phyloP scores from a whole-genome alignment of 2,329 filamentous ascomycete genomes.

The Aureobasidium sp. region DNA sequence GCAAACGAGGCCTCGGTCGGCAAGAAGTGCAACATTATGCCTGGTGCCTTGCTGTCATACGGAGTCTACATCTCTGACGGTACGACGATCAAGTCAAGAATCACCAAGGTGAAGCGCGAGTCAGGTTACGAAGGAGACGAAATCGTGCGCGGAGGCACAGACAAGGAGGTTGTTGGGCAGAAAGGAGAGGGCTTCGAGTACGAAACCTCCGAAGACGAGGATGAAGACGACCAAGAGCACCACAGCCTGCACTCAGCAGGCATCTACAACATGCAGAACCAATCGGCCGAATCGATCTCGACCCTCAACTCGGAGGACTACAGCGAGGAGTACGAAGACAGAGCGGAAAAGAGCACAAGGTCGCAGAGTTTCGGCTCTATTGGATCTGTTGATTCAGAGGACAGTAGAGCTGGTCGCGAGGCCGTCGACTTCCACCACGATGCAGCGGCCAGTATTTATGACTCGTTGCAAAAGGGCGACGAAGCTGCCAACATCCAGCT shows the following conservation, averaged over 20 bases:
- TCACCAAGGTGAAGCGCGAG: conserved; percentile 42
- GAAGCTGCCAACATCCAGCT: conserved; percentile 81
- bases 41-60: conserved; percentile 73
- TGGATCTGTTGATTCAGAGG: conserved; percentile 63
- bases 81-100: conserved; percentile 40
- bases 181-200: conserved; percentile 57
- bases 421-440: conserved; percentile 73
- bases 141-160: conserved; percentile 30
- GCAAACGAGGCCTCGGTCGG: conserved; percentile 67
- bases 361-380: conserved; percentile 37
- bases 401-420: conserved; percentile 33
- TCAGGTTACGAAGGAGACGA: conserved; percentile 37
- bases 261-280: conserved; percentile 46
- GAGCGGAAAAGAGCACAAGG: conserved; percentile 18
- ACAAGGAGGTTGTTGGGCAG: conserved; percentile 50
- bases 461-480: conserved; percentile 67
- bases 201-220: conserved; percentile 50
- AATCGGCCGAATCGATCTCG: conserved; percentile 54
- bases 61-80: conserved; percentile 65
- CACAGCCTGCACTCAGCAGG: conserved; percentile 30
- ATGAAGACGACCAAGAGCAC: conserved; percentile 51
- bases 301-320: conserved; percentile 51
- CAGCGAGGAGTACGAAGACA: conserved; percentile 29
- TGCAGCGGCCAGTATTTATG: conserved; percentile 77
- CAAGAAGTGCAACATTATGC: conserved; percentile 59